Conservation (phyloP, 1,284 basidiomycete species). For the Hypsizygus ulmarius region DNA sequence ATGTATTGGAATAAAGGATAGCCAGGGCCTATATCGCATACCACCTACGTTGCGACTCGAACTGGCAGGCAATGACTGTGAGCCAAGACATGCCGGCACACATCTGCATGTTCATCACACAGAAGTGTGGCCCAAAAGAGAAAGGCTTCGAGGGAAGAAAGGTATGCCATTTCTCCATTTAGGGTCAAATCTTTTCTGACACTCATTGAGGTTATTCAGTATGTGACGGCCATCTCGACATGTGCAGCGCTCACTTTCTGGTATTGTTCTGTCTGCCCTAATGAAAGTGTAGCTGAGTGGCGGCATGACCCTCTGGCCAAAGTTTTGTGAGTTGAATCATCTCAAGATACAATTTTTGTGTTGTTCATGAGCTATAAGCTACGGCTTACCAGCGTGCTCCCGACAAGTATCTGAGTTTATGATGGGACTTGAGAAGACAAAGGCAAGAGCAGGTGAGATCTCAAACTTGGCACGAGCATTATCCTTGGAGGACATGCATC, state of each 20-base stretch:
- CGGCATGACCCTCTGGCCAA: constrained; percentile 6
- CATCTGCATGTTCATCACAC: constrained; percentile 13
- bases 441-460: constrained; percentile 21
- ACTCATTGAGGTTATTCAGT: constrained; percentile 17
- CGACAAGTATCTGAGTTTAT: constrained; percentile 17
- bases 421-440: constrained; percentile 24
- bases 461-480: constrained; percentile 21
- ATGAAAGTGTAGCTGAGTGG: constrained; percentile 20
- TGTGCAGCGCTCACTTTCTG: constrained; percentile 23
- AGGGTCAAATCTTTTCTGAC: not conserved
- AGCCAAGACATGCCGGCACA: constrained; percentile 6
- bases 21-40: constrained; percentile 13
- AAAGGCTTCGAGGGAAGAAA: constrained; percentile 15
- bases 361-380: not conserved
- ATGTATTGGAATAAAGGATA: constrained; percentile 3
- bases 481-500: constrained; percentile 19
- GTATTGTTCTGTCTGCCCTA: constrained; percentile 15
- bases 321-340: no score
- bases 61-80: constrained; percentile 9
- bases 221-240: constrained; percentile 22
- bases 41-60: constrained; percentile 8
- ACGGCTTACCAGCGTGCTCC: constrained; percentile 17
- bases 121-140: constrained; percentile 14
- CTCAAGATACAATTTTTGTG: no score
- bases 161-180: not conserved